phyloP scores from a whole-genome alignment of 2,329 filamentous ascomycete species.

The Myriosclerotinia duriaeana region DNA sequence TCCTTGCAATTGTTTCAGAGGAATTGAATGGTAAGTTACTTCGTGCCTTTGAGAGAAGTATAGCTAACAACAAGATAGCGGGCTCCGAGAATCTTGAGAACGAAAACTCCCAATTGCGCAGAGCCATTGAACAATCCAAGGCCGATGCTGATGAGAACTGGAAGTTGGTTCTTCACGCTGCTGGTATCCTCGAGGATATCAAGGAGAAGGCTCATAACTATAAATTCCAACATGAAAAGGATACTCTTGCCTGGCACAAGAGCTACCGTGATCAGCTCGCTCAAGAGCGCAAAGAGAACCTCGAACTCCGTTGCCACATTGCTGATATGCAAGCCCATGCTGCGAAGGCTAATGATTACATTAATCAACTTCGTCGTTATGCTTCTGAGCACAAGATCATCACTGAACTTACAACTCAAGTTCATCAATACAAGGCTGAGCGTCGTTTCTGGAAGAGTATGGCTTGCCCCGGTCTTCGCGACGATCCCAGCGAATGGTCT shows the following conservation, averaged over 20 bases:
- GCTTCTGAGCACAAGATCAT: conserved; percentile 57
- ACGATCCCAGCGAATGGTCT: conserved; percentile 56
- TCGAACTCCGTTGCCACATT: conserved; percentile 62
- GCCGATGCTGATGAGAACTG: conserved; percentile 61
- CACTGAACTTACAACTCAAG: conserved; percentile 55
- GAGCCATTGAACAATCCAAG: conserved; percentile 62
- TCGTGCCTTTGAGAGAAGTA: background rate
- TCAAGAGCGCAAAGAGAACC: conserved; percentile 64
- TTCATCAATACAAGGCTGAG: conserved; percentile 56
- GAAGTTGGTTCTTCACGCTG: conserved; percentile 55
- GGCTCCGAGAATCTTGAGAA: conserved; percentile 55
- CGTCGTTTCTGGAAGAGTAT: conserved; percentile 66
- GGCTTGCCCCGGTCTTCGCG: conserved; percentile 60
- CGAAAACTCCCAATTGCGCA: conserved; percentile 59
- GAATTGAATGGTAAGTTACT: conserved; percentile 54
- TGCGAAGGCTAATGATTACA: conserved; percentile 54
- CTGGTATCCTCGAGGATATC: conserved; percentile 55
- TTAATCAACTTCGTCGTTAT: conserved; percentile 56
- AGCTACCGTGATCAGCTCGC: conserved; percentile 65
- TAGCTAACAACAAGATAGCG: conserved; percentile 24
- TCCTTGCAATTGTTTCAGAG: conserved; percentile 55
- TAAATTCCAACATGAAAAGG: conserved; percentile 61
- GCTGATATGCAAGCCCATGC: conserved; percentile 66
- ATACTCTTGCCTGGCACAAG: conserved; percentile 64
- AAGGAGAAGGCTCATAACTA: conserved; percentile 65